phyloP scores from a whole-genome alignment of 2,329 filamentous ascomycete genomes.

The Teratosphaeria gauchensis region DNA sequence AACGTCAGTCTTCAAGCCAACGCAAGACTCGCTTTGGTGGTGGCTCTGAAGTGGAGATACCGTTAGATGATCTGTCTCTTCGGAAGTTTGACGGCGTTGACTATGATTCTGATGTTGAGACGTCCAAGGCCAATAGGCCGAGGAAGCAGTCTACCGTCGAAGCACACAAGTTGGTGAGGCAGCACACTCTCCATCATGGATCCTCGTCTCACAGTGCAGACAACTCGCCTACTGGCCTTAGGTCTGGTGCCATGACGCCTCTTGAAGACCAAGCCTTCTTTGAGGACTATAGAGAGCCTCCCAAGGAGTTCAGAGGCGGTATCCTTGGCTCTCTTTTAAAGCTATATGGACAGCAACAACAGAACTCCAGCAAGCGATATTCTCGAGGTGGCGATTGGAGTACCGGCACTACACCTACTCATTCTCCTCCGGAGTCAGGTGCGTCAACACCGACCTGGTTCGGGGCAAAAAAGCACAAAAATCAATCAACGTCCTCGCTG shows the following conservation, averaged over 20 bases:
- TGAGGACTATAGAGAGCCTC: constrained; percentile 56
- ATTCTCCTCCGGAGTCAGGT: constrained; percentile 35
- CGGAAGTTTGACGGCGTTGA: constrained; percentile 23
- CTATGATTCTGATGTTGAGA: constrained; percentile 8
- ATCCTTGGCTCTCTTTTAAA: constrained; percentile 64
- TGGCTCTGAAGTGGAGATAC: constrained; percentile 13
- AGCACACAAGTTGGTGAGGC: constrained; percentile 36
- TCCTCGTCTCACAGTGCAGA: constrained; percentile 6
- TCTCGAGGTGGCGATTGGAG: constrained; percentile 19
- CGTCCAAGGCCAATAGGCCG: constrained; percentile 2
- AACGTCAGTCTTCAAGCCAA: constrained; percentile 4
- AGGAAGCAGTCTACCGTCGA: constrained; percentile 26
- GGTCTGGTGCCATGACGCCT: constrained; percentile 41
- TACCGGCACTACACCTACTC: constrained; percentile 24
- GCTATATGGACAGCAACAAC: constrained; percentile 45
- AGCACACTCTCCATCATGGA: constrained; percentile 24
- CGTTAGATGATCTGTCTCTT: constrained; percentile 15
- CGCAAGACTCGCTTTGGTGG: not conserved
- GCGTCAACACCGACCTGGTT: constrained; percentile 33
- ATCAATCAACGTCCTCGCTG: constrained; percentile 32
- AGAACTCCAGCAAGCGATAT: constrained; percentile 12
- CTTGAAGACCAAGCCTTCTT: constrained; percentile 41
- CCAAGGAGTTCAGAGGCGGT: constrained; percentile 60
- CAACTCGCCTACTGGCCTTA: constrained; percentile 18
- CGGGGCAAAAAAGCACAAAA: constrained; percentile 25